phyloP scores from a whole-genome alignment of 139 green algal genomes.

The Asterochloris erici region DNA sequence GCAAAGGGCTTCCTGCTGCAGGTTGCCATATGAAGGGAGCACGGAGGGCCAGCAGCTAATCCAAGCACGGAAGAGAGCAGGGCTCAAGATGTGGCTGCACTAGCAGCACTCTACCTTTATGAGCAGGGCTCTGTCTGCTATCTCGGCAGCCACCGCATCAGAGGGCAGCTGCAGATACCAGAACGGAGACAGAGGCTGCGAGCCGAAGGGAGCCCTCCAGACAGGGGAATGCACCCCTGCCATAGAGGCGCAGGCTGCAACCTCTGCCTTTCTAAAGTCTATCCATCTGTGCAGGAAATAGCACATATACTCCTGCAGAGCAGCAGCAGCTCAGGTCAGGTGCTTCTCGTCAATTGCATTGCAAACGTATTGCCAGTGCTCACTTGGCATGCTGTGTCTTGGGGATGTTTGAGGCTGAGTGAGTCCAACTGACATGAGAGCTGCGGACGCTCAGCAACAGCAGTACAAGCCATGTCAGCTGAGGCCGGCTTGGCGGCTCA shows the following conservation, averaged over 20 bases:
- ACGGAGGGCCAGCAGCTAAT: not conserved
- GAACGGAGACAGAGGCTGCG: slow-evolving; percentile 12
- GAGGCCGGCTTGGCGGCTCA: too few relatives aligned
- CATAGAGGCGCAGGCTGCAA: not conserved
- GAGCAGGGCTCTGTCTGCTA: not conserved
- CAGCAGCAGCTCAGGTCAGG: too few relatives aligned
- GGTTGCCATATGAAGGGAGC: not conserved
- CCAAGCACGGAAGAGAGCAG: not conserved
- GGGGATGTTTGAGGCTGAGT: too few relatives aligned
- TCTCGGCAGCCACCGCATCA: not conserved
- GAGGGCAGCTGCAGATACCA: slow-evolving; percentile 10
- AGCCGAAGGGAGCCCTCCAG: not conserved
- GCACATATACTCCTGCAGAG: slow-evolving; percentile 3
- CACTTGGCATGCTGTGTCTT: too few relatives aligned
- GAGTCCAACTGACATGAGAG: too few relatives aligned
- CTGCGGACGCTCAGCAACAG: too few relatives aligned
- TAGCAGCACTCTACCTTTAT: not conserved
- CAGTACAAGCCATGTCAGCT: too few relatives aligned
- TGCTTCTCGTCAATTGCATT: too few relatives aligned
- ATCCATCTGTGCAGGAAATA: slow-evolving; percentile 14
- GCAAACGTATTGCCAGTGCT: too few relatives aligned
- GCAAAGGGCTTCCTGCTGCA: too few relatives aligned
- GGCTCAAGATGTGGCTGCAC: not conserved
- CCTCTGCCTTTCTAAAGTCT: slow-evolving; percentile 12
- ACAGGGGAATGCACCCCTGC: not conserved